Evolutionary conservation across 169 alveolate species (phyloP).

Genomic region (Eimeria maxima): DNA sequence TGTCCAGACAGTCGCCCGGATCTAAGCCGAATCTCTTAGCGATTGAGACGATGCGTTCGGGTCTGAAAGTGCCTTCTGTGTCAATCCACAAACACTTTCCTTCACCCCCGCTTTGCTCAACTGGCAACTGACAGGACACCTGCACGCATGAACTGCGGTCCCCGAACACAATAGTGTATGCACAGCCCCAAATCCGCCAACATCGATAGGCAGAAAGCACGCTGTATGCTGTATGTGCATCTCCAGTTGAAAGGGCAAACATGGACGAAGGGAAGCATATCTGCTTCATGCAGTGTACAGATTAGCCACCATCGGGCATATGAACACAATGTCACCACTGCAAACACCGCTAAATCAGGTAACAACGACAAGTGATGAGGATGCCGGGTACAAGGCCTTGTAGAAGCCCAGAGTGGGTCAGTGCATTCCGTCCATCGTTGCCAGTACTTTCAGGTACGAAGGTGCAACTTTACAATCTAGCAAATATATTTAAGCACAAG

Average conservation of each 20-base stretch:
- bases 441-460: too few relatives aligned
- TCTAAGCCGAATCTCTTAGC: constrained; percentile 98
- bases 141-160: constrained; percentile 21
- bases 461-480: not conserved
- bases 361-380: not conserved
- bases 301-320: not conserved
- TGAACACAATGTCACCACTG: not conserved
- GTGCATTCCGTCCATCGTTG: too few relatives aligned
- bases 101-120: constrained; percentile 98
- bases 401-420: not conserved
- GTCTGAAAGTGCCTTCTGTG: constrained; percentile 99
- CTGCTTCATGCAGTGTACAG: not conserved
- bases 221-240: not conserved
- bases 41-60: constrained; percentile 98
- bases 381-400: not conserved
- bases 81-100: constrained; percentile 99
- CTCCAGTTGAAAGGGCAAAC: not conserved
- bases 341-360: not conserved
- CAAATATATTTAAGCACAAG: not conserved
- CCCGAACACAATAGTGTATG: not conserved
- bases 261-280: not conserved
- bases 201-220: not conserved
- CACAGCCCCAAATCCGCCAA: not conserved
- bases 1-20: constrained; percentile 97
- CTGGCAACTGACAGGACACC: constrained; percentile 96